Conservation (phyloP, 2,329 filamentous ascomycete genomes). For the Colletotrichum sp. region DNA sequence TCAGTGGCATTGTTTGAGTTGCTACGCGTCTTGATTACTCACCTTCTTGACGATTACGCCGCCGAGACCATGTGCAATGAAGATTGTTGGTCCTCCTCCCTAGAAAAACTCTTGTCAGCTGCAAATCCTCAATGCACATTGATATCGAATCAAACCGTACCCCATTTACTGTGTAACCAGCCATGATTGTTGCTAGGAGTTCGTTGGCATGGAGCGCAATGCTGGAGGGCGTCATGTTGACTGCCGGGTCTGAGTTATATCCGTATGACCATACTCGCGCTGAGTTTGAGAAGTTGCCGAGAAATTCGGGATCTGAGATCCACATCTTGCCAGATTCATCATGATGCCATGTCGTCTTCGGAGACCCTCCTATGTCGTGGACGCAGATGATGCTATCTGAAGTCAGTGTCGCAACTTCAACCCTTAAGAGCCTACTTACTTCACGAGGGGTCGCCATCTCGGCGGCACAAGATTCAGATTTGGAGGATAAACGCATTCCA, state of each 20-base stretch:
- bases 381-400: conserved; percentile 25
- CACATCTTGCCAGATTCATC: conserved; percentile 27
- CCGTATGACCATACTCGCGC: conserved; percentile 26
- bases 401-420: conserved; percentile 21
- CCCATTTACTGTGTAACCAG: background rate
- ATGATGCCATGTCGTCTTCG: conserved; percentile 26
- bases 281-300: conserved; percentile 17
- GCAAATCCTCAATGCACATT: fast-evolving
- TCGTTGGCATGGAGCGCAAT: conserved; percentile 27
- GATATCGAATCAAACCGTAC: background rate
- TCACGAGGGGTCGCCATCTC: background rate
- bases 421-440: background rate
- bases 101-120: background rate
- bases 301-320: conserved; percentile 28
- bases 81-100: conserved; percentile 23
- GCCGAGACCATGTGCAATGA: conserved; percentile 28
- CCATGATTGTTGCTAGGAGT: conserved; percentile 16
- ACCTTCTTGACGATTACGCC: conserved; percentile 29
- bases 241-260: conserved; percentile 26
- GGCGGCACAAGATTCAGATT: background rate
- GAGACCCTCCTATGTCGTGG: conserved; percentile 24
- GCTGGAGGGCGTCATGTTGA: conserved; percentile 27
- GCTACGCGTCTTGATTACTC: background rate
- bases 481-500: conserved; percentile 18
- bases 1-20: too few species aligned